Percentiles rank a stretch among this genome's conserved stretches.
phyloP scores from a whole-genome alignment of 2,329 filamentous ascomycete species.

The Ceratocystis lukuohia region DNA sequence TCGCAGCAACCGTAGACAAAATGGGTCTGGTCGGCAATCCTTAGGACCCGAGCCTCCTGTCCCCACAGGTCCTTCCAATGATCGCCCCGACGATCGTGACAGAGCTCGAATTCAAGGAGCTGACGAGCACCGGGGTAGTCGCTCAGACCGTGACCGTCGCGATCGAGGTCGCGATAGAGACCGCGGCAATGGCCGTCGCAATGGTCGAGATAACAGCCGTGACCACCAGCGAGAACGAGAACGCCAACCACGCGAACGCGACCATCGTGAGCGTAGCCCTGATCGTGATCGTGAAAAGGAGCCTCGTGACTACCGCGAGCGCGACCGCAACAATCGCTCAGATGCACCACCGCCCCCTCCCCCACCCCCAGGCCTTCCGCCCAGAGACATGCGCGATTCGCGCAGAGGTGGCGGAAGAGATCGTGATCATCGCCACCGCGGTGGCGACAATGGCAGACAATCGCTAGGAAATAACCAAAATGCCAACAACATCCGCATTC shows the following conservation, averaged over 20 bases:
- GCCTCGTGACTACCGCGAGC: slow-evolving; percentile 33
- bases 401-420: slow-evolving; percentile 19
- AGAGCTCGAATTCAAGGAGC: slow-evolving; percentile 26
- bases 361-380: slow-evolving; percentile 20
- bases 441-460: slow-evolving; percentile 6
- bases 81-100: slow-evolving; percentile 24
- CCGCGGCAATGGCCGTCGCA: slow-evolving; percentile 29
- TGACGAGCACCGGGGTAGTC: slow-evolving; percentile 29
- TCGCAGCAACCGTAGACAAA: slow-evolving; percentile 10
- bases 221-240: slow-evolving; percentile 36
- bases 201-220: slow-evolving; percentile 36
- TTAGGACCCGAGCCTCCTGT: slow-evolving; percentile 13
- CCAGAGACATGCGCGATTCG: slow-evolving; percentile 23
- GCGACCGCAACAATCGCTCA: slow-evolving; percentile 25
- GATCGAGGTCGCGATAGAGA: slow-evolving; percentile 28
- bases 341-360: slow-evolving; percentile 22
- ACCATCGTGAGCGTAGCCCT: slow-evolving; percentile 34
- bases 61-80: not conserved
- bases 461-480: not conserved
- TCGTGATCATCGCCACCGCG: slow-evolving; percentile 16
- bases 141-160: slow-evolving; percentile 34
- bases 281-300: slow-evolving; percentile 38
- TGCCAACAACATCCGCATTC: slow-evolving; percentile 15
- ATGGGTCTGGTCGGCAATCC: not conserved
- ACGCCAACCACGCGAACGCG: slow-evolving; percentile 26